Percentiles rank a stretch among this genome's conserved stretches.
Evolutionary conservation across 305 asterid species (phyloP).

Genomic region (Solanum hybrid): DNA sequence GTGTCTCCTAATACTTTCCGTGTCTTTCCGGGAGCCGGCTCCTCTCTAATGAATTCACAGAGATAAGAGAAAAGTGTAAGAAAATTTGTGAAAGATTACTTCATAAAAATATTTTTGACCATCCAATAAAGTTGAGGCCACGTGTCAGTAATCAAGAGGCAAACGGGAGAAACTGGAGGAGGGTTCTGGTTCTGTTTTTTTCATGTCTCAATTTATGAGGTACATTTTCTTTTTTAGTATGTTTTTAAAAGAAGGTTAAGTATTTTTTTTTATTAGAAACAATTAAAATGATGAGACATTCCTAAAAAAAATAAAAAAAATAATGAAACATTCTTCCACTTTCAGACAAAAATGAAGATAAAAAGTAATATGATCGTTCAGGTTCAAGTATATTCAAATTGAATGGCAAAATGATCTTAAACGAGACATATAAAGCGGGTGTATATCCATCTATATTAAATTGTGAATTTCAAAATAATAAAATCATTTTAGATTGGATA

Average conservation of each 20-base stretch:
- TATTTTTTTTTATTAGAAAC: background rate
- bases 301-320: background rate
- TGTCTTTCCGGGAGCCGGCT: background rate
- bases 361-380: background rate
- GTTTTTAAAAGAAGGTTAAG: background rate
- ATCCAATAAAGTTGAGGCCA: background rate
- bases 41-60: background rate
- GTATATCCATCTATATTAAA: too few species aligned
- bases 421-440: background rate
- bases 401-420: background rate
- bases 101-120: background rate
- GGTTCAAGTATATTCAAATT: background rate
- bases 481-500: background rate
- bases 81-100: background rate
- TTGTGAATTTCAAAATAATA: too few species aligned
- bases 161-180: background rate
- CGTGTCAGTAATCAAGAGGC: background rate
- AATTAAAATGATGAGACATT: background rate
- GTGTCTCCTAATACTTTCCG: background rate
- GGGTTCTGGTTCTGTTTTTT: background rate
- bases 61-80: background rate
- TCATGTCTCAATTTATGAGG: background rate
- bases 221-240: background rate
- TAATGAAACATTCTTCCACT: background rate
- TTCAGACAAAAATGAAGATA: background rate